Evolutionary conservation across 208 protist species (phyloP), one percentile per base, ranked within the genome.

Genomic region (Acanthamoeba lenticulata): DNA sequence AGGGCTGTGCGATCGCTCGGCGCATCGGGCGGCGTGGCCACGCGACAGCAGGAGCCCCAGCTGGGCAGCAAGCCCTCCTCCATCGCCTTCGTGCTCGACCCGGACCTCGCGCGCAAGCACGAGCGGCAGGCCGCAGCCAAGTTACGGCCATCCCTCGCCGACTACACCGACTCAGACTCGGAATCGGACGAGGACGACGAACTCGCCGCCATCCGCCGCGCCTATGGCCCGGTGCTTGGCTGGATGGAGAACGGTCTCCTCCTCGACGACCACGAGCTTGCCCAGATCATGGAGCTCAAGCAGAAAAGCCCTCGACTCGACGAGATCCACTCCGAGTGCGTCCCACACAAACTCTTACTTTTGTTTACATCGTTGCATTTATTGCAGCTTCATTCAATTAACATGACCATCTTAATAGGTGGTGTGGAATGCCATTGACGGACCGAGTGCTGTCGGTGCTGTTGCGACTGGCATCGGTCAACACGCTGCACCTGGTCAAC

Each of bases 231-330:
- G 42, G 74, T 85, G 21, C 74, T 85, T 21, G 74, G n/a, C 4
- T 85, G 74, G 74, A 85, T 85, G 74, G 74, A 85, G 29, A 85
- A 85, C 74, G 74, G 74, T 17, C 40, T 85, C 7, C 44, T 85
- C n/a, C 74, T 85, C 19, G 74, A 85, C 74, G 74, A 85, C 74
- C 24, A 52, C 74, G 74, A 85, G 74, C 74, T 85, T 24, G 74
- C 74, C 27, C 74, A 85, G 74, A 85, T 85, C 36, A 85, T 85
- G 42, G 74, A 85, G 36, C 74, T 85, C 74, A 85, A 85, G 40
- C 74, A 85, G 44, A 85, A 52, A 40, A 55, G 74, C 42, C 74
- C 74, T 40, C n/a, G 9, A 3, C 44, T 85, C 42, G 74, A 55
- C 27, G 74, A 85, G 42, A 85, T 85, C 40, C 24, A 52, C 74